Base-by-base conservation (phyloP, 1,139 yeast genomes). In the Sugiyamaella castrensis region DNA sequence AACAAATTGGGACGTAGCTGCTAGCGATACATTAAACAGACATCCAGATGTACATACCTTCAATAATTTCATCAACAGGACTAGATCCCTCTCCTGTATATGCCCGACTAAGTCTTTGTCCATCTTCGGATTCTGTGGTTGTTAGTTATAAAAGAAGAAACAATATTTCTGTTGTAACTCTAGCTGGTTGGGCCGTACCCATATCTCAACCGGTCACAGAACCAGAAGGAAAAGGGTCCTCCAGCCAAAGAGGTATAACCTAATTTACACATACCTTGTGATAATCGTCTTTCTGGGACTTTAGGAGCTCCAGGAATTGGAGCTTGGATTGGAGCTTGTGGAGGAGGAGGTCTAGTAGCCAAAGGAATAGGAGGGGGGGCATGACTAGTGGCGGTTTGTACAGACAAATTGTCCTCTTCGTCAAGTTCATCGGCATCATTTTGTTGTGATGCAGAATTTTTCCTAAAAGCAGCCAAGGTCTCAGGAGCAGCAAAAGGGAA, bases 401-500 rank as follows among this genome's bases (percentile, higher is more conserved):
- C 46, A 8, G 8, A 16, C 10, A 7, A 24, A 10, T 5, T 33
- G 3, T 19, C 39, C 7, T 40, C 53, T 15, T 48, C 34, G 9
- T 46, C 53, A 8, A 37, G 31, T 5, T 26, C 32, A 8, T 30
- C 41, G 8, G 36, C 40, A 8, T 47, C 51, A n/a, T 34, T 46
- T 13, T 34, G 40, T 33, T 38, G 43, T 9, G 40, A 12, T 32
- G 46, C 54, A 12, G 40, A 50, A 16, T 50, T 45, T 37, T 40
- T 49, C 43, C 36, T 67, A 64, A 48, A 60, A 34, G 47, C 57
- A 32, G 57, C 61, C 19, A 68, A 60, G 16, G 68, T 64, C 39
- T 68, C 63, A 2, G 72, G 64, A 31, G 60, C 62, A 0, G 79
- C 78, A 63, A 74, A 72, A 9, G 84, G 83, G 57, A 79, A 61